Evolutionary conservation across 441 rosid genomes (phyloP).

Genomic region (Arabidopsis lyrata): DNA sequence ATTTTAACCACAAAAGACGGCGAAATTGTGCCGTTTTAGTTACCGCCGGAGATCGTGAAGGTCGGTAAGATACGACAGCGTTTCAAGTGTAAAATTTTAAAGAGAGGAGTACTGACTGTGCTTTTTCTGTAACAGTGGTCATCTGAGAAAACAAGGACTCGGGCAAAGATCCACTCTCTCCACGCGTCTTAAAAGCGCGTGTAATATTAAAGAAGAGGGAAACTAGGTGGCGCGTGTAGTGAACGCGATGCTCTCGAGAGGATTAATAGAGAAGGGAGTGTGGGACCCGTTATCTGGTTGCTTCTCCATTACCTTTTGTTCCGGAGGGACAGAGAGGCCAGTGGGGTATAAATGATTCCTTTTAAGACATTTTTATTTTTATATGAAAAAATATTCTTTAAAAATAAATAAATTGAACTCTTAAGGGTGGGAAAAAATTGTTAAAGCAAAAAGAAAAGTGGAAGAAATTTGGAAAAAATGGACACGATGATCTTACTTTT

Average conservation of each 20-base stretch:
- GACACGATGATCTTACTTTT: conserved; percentile 38
- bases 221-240: not conserved
- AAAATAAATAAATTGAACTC: not conserved
- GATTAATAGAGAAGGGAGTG: conserved; percentile 47
- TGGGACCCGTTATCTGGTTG: conserved; percentile 53
- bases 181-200: conserved; percentile 27
- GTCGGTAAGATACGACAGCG: conserved; percentile 38
- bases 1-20: conserved; percentile 27
- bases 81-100: conserved; percentile 17
- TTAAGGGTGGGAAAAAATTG: conserved; percentile 3
- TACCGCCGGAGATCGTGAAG: conserved; percentile 39
- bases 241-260: conserved; percentile 28
- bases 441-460: conserved; percentile 39
- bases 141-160: conserved; percentile 49
- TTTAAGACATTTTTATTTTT: conserved; percentile 7
- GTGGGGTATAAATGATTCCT: conserved; percentile 48
- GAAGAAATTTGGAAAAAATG: conserved; percentile 26
- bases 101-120: conserved; percentile 34
- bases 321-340: conserved; percentile 50
- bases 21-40: conserved; percentile 35
- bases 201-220: not conserved
- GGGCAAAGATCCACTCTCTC: not conserved
- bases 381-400: too few species aligned
- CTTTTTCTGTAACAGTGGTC: conserved; percentile 42
- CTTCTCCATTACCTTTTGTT: conserved; percentile 48